Percentiles rank a stretch among this genome's conserved stretches.
Evolutionary conservation across 257 asterid genomes (phyloP).

Genomic region (Solanum virginianum): DNA sequence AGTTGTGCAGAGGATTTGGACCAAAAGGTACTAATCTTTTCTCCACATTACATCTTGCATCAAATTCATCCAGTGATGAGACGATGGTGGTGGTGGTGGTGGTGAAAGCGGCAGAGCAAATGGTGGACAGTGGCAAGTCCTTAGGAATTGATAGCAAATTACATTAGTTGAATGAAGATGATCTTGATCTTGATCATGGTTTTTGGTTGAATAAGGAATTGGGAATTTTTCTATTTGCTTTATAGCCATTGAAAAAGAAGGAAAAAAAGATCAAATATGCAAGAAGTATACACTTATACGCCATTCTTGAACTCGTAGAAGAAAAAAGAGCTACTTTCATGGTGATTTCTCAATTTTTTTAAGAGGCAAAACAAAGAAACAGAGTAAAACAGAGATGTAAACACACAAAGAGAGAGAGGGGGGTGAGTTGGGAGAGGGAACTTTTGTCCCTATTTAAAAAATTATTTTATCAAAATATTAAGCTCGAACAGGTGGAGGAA

Average conservation of each 20-base stretch:
- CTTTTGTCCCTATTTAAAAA: no score
- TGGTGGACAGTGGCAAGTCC: slow-evolving; percentile 48
- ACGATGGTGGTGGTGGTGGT: slow-evolving; percentile 5
- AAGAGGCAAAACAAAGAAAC: no score
- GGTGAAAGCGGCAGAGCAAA: neutral
- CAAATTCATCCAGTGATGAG: slow-evolving; percentile 32
- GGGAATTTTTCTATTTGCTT: neutral
- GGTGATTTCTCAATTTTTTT: neutral
- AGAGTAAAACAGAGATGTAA: neutral
- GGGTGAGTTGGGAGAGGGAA: no score
- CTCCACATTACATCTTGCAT: slow-evolving; percentile 70
- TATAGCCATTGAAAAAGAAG: neutral
- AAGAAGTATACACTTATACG: neutral
- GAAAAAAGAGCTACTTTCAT: slow-evolving; percentile 10
- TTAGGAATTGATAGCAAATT: slow-evolving; percentile 31
- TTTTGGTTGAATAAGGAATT: neutral
- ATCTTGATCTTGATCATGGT: neutral
- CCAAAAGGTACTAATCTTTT: slow-evolving; percentile 86
- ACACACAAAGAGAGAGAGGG: neutral
- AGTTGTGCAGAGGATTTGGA: slow-evolving; percentile 84
- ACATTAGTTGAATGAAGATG: neutral
- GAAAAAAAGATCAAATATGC: slow-evolving; percentile 1
- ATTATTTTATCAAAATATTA: no score
- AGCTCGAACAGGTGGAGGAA: no score
- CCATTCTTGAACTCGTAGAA: neutral